Evolutionary conservation across 2,329 filamentous ascomycete genomes (phyloP).

Genomic region (Ceratocystis ficicola): DNA sequence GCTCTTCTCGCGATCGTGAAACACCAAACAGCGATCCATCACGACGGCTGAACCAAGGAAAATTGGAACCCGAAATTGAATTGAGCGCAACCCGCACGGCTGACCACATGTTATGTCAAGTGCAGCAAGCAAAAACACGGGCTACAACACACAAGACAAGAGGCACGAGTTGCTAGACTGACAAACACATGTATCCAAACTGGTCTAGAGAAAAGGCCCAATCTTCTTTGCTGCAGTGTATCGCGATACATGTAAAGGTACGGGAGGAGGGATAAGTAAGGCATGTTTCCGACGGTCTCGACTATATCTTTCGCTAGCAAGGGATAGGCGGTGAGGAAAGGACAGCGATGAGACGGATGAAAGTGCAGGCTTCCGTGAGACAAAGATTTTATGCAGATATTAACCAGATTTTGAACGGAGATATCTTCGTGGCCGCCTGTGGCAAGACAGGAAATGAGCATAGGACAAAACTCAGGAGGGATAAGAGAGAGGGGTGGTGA

Average conservation of each 20-base stretch:
- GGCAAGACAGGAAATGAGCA: neutral
- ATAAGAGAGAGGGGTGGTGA: no score
- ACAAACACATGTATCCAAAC: no score
- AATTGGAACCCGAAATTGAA: neutral
- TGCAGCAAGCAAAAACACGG: neutral
- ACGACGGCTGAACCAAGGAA: neutral
- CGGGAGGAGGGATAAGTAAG: neutral
- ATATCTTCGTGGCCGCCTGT: neutral
- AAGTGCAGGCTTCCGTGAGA: neutral
- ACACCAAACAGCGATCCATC: neutral
- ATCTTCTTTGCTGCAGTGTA: no score
- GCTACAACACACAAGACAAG: neutral
- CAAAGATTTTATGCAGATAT: neutral
- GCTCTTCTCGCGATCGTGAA: neutral
- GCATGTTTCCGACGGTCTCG: neutral
- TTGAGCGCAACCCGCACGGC: no score
- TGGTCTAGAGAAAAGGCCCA: no score
- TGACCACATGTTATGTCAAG: no score
- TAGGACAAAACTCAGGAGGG: no score
- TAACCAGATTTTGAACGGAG: neutral
- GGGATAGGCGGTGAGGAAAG: neutral
- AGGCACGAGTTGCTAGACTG: neutral
- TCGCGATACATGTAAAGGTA: no score
- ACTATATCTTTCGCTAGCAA: neutral
- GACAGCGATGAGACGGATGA: neutral